phyloP scores from a whole-genome alignment of 2,329 filamentous ascomycete species.

The Sarocladium oryzae region DNA sequence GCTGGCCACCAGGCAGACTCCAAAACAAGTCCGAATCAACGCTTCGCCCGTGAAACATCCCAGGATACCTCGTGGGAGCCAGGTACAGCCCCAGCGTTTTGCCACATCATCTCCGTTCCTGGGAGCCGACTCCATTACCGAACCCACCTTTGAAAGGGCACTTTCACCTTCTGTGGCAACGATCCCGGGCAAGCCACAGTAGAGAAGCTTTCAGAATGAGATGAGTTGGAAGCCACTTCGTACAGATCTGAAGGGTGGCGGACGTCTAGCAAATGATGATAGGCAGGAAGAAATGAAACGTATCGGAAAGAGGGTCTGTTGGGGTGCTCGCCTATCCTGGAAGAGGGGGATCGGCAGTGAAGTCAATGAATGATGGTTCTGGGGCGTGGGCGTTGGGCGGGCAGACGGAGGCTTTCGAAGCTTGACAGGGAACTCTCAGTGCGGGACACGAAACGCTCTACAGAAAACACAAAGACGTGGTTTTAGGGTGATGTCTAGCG shows the following conservation, averaged over 20 bases:
- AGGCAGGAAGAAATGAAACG: neutral
- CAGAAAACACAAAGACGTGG: too few relatives aligned
- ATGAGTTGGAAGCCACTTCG: neutral
- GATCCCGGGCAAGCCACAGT: neutral
- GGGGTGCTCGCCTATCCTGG: neutral
- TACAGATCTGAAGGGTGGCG: neutral
- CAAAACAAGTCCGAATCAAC: neutral
- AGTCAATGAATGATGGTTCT: too few relatives aligned
- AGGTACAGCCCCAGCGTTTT: neutral
- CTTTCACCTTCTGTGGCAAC: neutral
- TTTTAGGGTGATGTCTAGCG: too few relatives aligned
- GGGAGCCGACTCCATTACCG: conserved; percentile 1
- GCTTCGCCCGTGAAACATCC: neutral
- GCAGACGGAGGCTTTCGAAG: neutral
- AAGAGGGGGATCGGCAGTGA: conserved; percentile 6
- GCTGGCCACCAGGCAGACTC: too few relatives aligned
- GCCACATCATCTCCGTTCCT: conserved; percentile 6
- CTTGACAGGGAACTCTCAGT: neutral
- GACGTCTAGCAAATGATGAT: conserved; percentile 4
- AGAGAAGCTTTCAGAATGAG: neutral
- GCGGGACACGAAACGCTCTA: too few relatives aligned
- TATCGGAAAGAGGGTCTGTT: neutral
- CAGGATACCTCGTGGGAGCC: conserved; percentile 1
- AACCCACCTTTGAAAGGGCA: neutral
- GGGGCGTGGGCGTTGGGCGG: conserved; percentile 1